Conservation (phyloP, 1,139 yeast species). For the Barnettozyma hawaiiensis region DNA sequence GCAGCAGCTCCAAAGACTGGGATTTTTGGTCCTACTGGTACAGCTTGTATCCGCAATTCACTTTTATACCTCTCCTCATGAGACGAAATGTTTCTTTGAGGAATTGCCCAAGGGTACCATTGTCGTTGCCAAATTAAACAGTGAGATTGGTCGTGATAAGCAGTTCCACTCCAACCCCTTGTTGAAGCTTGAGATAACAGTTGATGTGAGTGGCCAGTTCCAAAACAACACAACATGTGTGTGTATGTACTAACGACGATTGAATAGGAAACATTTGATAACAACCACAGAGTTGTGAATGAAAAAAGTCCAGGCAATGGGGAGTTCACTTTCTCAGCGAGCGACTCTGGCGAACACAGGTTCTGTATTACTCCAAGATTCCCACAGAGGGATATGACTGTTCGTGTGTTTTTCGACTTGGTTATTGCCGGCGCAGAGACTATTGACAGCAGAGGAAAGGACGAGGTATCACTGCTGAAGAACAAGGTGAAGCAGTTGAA, state of each 20-base stretch:
- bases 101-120: conserved; percentile 46
- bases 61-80: conserved; percentile 29
- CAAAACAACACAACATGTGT: too few relatives aligned
- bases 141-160: conserved; percentile 28
- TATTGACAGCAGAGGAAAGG: conserved; percentile 42
- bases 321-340: conserved; percentile 55
- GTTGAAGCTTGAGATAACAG: conserved; percentile 36
- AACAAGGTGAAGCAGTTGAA: conserved; percentile 40
- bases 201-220: conserved; percentile 46
- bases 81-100: conserved; percentile 48
- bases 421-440: conserved; percentile 42
- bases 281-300: conserved; percentile 50
- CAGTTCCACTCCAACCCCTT: conserved; percentile 33
- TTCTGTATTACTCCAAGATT: conserved; percentile 53
- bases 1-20: conserved; percentile 1
- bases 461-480: conserved; percentile 37
- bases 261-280: conserved; percentile 45
- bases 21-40: conserved; percentile 1
- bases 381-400: conserved; percentile 36
- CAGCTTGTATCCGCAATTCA: conserved; percentile 23
- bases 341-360: conserved; percentile 58
- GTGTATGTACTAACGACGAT: conserved; percentile 6
- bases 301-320: conserved; percentile 48
- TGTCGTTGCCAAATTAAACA: conserved; percentile 41
- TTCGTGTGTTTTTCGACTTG: conserved; percentile 43